These are phyloP conservation scores for Setaria viridis DNA, from an alignment of 202 grass and related monocot genomes.

Conservation along the genomic window DNA sequence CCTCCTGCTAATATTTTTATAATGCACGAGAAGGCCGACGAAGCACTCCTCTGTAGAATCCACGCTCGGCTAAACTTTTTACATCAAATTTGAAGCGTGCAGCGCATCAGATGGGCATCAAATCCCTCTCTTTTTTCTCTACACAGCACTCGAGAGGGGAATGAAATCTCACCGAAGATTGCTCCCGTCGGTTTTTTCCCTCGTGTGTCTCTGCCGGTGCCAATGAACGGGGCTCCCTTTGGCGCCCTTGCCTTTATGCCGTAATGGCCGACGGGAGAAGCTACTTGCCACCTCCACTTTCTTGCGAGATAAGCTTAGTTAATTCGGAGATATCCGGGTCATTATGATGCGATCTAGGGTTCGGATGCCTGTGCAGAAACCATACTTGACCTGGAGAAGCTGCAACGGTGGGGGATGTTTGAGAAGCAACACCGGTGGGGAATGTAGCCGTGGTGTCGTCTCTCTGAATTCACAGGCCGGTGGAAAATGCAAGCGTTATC, in stretches of 20 bases:
- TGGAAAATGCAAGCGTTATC: neutral
- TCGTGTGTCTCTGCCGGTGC: neutral
- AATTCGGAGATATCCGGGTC: constrained; percentile 24
- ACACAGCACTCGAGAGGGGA: constrained; percentile 45
- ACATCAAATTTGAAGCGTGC: constrained; percentile 28
- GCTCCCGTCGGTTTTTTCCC: constrained; percentile 38
- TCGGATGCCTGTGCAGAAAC: constrained; percentile 22
- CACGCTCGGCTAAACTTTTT: constrained; percentile 5
- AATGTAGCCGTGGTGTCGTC: neutral
- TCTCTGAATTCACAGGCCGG: neutral
- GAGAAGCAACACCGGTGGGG: too few relatives aligned
- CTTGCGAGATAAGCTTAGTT: constrained; percentile 40
- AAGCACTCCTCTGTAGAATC: constrained; percentile 30
- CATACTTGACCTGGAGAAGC: constrained; percentile 1
- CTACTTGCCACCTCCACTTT: constrained; percentile 48
- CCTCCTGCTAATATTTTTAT: constrained; percentile 22
- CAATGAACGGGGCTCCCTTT: neutral
- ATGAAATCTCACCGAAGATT: constrained; percentile 62
- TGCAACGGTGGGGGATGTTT: too few relatives aligned
- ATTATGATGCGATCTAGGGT: constrained; percentile 39
- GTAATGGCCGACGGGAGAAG: constrained; percentile 33
- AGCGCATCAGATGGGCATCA: constrained; percentile 52
- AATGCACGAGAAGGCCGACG: neutral
- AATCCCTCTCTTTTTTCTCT: constrained; percentile 24
- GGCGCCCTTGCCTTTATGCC: constrained; percentile 25